Evolutionary conservation across 768 basidiomycete genomes (phyloP).

Genomic region (Rhizopogon vulgaris): DNA sequence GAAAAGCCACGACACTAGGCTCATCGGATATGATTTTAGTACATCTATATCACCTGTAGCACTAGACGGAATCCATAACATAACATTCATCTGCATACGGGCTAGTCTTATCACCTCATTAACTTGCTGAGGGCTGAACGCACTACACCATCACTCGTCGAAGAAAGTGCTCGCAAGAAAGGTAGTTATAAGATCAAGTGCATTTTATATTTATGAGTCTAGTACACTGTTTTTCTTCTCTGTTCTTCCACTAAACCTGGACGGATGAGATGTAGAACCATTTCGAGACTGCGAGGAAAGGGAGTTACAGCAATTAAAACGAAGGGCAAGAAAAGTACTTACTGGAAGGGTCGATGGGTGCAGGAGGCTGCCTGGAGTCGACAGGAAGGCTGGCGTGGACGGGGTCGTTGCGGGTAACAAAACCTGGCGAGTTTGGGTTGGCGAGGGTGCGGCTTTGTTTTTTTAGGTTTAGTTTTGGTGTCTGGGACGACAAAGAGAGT

Average conservation of each 20-base stretch:
- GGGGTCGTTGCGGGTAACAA: conserved; percentile 55
- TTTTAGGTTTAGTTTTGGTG: background rate
- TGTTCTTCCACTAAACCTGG: conserved; percentile 45
- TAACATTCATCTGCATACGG: background rate
- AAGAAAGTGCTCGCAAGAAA: background rate
- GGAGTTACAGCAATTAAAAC: conserved; percentile 7
- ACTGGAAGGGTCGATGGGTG: conserved; percentile 89
- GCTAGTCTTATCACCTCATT: background rate
- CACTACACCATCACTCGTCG: background rate
- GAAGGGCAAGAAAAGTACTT: conserved; percentile 21
- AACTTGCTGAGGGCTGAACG: background rate
- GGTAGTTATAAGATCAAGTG: background rate
- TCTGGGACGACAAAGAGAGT: background rate
- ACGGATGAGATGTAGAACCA: conserved; percentile 95
- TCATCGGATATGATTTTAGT: conserved; percentile 1
- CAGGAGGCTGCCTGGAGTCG: conserved; percentile 80
- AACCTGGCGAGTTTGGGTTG: conserved; percentile 66
- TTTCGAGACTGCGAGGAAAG: conserved; percentile 57
- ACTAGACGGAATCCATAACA: conserved; percentile 9
- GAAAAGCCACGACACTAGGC: conserved; percentile 28
- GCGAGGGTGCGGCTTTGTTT: conserved; percentile 71
- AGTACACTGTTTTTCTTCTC: background rate
- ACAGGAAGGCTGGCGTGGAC: conserved; percentile 60
- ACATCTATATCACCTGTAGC: conserved; percentile 20
- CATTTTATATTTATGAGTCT: background rate